Evolutionary conservation across 306 rosid species (phyloP), one percentile per base, ranked within the genome.

Genomic region (Bauhinia variegata): DNA sequence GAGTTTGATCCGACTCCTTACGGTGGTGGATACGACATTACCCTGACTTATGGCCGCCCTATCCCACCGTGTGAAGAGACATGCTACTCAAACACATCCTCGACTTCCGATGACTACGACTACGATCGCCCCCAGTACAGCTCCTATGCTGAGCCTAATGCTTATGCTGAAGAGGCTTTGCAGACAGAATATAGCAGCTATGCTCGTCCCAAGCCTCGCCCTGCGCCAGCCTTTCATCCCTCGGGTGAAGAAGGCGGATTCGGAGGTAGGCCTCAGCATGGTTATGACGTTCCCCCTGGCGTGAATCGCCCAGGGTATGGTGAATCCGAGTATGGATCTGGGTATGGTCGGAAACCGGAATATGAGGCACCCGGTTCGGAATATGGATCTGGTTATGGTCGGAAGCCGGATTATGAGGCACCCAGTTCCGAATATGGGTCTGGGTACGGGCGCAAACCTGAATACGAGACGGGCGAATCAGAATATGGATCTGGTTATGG

Each of bases 101-200:
- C 66, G 1, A 75, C 75, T 4, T 48, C 85, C 23, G 78, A 74
- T 1, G 78, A 81, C 0, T 71, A 86, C 41, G 97, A 91, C 39
- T 91, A 88, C 70, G 95, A 88, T 51, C 97, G 96, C 31, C 95
- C 97, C 4, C 83, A 78, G 14, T 87, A 81, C 70, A 15, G 79
- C 0, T 86, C 95, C 16, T 3, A 38, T 8, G 50, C 86, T 4
- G 79, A 86, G 59, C 97, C 97, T 50, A 79, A 86, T 33, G 96
- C 97, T 42, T 91, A 91, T 7, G 82, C 61, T 6, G 86, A 86
- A 4, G 88, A 83, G 12, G 97, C 95, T 16, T 85, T 81, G 5
- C 74, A 82, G 5, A 65, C 80, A 0, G 97, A 91, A 75, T 91
- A 88, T 60, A 83, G 87, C 38, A 87, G 95, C 78, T 91, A 91